Evolutionary conservation across 257 asterid genomes (phyloP), one percentile per base, ranked within the genome.

Genomic region (Solanum neorickii): DNA sequence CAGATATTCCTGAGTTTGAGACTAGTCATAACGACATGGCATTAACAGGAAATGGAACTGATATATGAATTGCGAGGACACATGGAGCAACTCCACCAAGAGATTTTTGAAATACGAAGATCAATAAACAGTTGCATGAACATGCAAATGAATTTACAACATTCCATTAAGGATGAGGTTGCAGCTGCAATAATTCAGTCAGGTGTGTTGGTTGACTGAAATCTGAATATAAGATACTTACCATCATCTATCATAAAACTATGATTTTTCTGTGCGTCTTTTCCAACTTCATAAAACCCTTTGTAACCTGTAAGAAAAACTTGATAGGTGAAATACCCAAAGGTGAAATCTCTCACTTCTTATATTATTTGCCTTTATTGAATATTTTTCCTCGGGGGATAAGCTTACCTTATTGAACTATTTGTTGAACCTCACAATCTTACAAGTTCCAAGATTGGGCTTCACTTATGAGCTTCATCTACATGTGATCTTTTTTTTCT

Each of bases 11-110:
- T 86, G 27, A 47, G 56, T 62, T 73, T 72, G 73, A 47, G 84
- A 9, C 70, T 49, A 85, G 78, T 46, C 68, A 82, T 49, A 52
- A 82, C 23, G 15, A 25, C 62, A 12, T 72, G 83, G 39, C n/a
- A 14, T 69, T 87, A 31, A 84, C 94, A 96, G 99, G 98, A 94
- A 90, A 91, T 95, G 95, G 98, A 95, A 83, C 89, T 95, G 88
- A 92, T 96, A 75, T 92, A 91, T 89, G 95, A 96, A 84, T 85
- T 96, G 92, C 94, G 94, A 90, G 93, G 95, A 86, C 96, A 95
- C 35, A 95, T 96, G 96, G 98, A 93, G 90, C 94, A 92, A 85
- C 93, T 96, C 83, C 97, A 91, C 77, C 93, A 89, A 88, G 99
- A 95, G 91, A 91, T 96, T 87, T 88, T 95, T 10, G 95, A 94